Conservation (phyloP, 345 rosid genomes). For the Corchorus olitorius region DNA sequence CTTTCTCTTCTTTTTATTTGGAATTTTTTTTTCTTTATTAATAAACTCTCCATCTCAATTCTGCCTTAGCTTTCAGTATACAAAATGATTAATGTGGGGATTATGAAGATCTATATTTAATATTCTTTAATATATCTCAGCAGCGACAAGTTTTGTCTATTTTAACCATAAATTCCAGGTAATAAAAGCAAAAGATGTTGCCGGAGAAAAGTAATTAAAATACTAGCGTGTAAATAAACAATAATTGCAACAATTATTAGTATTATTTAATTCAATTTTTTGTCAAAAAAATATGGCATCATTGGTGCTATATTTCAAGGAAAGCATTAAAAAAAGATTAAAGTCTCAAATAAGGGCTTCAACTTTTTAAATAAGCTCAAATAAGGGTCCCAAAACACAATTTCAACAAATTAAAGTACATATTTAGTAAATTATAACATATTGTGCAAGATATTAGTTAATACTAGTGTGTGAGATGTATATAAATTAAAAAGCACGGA, state of each 20-base stretch:
- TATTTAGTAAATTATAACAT: too few relatives aligned
- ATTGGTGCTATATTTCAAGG: neutral
- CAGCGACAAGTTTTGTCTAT: neutral
- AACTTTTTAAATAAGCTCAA: too few relatives aligned
- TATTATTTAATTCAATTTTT: neutral
- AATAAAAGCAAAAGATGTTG: conserved; percentile 1
- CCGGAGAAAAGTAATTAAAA: neutral
- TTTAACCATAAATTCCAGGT: neutral
- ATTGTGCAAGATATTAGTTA: too few relatives aligned
- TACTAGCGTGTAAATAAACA: neutral
- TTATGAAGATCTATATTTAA: conserved; percentile 3
- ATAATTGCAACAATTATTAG: neutral
- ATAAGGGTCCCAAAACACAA: too few relatives aligned
- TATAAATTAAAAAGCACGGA: too few relatives aligned
- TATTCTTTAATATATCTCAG: neutral
- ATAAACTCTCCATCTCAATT: too few relatives aligned
- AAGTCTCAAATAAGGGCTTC: too few relatives aligned
- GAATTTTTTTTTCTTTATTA: too few relatives aligned
- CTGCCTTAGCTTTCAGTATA: neutral
- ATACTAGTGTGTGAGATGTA: too few relatives aligned
- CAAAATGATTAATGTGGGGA: neutral
- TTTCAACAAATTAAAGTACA: too few relatives aligned
- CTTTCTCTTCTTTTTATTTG: too few relatives aligned
- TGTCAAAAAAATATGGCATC: neutral
- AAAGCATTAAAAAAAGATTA: neutral